Evolutionary conservation across 768 basidiomycete genomes (phyloP).

Genomic region (Clavaria fumosa): DNA sequence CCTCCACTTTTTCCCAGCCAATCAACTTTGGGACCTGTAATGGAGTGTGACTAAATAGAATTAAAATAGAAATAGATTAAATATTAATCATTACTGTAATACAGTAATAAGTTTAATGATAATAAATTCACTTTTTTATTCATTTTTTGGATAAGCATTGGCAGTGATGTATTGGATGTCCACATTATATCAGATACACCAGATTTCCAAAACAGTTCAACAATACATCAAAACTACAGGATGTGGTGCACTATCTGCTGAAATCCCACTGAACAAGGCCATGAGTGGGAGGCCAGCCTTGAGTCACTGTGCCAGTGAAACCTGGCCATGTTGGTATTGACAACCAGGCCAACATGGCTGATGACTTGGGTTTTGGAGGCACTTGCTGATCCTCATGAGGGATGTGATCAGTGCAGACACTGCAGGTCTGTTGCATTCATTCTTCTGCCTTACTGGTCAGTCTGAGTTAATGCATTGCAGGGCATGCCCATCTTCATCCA

Average conservation of each 20-base stretch:
- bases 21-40: too few species aligned
- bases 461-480: slow-evolving; percentile 19
- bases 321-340: slow-evolving; percentile 93
- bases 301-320: slow-evolving; percentile 98
- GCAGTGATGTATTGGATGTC: too few species aligned
- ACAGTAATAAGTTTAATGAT: too few species aligned
- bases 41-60: too few species aligned
- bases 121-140: too few species aligned
- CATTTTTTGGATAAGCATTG: too few species aligned
- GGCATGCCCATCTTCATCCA: slow-evolving; percentile 98
- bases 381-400: slow-evolving; percentile 95
- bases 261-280: slow-evolving; percentile 76
- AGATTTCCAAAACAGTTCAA: too few species aligned
- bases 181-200: too few species aligned
- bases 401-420: slow-evolving; percentile 99
- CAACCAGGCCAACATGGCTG: slow-evolving; percentile 80
- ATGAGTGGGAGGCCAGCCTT: slow-evolving; percentile 79
- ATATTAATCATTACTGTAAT: too few species aligned
- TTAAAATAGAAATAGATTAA: too few species aligned
- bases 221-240: too few species aligned
- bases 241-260: slow-evolving; percentile 89
- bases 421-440: slow-evolving; percentile 37
- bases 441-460: not conserved
- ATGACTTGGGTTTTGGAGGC: slow-evolving; percentile 90
- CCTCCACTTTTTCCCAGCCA: too few species aligned